These are phyloP conservation scores for Suillus lakei DNA, from an alignment of 768 basidiomycete genomes.

Conservation along the genomic window DNA sequence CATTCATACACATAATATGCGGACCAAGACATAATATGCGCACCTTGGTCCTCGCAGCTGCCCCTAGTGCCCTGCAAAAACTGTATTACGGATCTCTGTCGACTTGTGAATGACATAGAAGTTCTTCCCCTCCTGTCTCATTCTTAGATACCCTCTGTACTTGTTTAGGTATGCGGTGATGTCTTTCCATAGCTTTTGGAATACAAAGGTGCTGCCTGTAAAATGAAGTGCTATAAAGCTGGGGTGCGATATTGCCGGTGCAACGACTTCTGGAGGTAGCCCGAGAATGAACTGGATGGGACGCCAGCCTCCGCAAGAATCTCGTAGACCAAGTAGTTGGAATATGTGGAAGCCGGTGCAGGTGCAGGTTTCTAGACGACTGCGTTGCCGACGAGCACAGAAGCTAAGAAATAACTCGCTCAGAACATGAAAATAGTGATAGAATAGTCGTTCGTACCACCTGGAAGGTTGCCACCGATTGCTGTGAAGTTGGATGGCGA, in stretches of 20 bases:
- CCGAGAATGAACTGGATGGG: slow-evolving; percentile 98
- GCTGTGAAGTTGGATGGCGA: slow-evolving; percentile 99
- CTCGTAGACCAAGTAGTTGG: slow-evolving; percentile 91
- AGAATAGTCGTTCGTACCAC: slow-evolving; percentile 42
- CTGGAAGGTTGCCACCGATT: slow-evolving; percentile 94
- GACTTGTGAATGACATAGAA: slow-evolving; percentile 92
- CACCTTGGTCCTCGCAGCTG: slow-evolving; percentile 96
- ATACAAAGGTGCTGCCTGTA: slow-evolving; percentile 93
- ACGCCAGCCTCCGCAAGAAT: slow-evolving; percentile 94
- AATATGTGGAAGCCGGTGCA: slow-evolving; percentile 90
- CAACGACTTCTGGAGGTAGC: slow-evolving; percentile 83
- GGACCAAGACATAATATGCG: no score
- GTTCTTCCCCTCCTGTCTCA: slow-evolving; percentile 99
- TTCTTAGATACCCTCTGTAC: slow-evolving; percentile 89
- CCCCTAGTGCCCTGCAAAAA: slow-evolving; percentile 83
- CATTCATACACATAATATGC: slow-evolving; percentile 3
- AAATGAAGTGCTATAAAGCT: slow-evolving; percentile 92
- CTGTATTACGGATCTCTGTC: slow-evolving; percentile 90
- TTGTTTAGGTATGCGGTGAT: slow-evolving; percentile 86
- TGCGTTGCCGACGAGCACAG: slow-evolving; percentile 94
- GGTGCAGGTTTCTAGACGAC: slow-evolving; percentile 98
- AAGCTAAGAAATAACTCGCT: slow-evolving; percentile 48
- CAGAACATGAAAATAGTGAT: neutral
- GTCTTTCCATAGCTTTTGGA: slow-evolving; percentile 96
- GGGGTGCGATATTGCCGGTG: slow-evolving; percentile 78